phyloP scores from a whole-genome alignment of 441 rosid genomes.

The Erodium trifolium region DNA sequence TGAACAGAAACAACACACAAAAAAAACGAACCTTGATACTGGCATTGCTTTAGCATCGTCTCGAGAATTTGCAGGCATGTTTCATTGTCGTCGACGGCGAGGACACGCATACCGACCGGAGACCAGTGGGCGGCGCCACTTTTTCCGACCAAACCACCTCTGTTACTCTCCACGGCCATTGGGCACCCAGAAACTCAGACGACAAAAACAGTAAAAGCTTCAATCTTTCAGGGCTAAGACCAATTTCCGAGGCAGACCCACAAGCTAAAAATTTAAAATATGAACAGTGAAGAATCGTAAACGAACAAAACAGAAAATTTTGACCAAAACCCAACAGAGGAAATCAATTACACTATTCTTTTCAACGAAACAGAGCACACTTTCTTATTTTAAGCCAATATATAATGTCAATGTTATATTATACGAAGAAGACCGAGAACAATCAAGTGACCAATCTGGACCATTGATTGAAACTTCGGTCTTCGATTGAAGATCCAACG shows the following conservation, averaged over 20 bases:
- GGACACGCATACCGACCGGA: conserved; percentile 72
- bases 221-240: conserved; percentile 7
- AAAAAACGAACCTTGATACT: conserved; percentile 55
- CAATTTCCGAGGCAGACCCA: conserved; percentile 22
- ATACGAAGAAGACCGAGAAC: no score
- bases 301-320: not conserved
- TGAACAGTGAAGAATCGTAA: conserved; percentile 3
- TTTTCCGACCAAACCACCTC: conserved; percentile 14
- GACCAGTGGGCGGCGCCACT: conserved; percentile 37
- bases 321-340: not conserved
- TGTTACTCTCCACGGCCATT: conserved; percentile 12
- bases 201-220: conserved; percentile 13
- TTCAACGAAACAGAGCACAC: not conserved
- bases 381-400: not conserved
- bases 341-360: not conserved
- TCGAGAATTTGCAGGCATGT: conserved; percentile 67
- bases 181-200: conserved; percentile 13
- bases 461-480: not conserved
- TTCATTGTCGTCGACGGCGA: conserved; percentile 90
- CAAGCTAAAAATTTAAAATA: conserved; percentile 5
- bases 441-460: not conserved
- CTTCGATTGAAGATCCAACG: not conserved
- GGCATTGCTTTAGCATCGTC: conserved; percentile 63
- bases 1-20: not conserved
- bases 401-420: no score